Evolutionary conservation across 1,284 basidiomycete species (phyloP).

Genomic region (Papiliotrema flavescens): DNA sequence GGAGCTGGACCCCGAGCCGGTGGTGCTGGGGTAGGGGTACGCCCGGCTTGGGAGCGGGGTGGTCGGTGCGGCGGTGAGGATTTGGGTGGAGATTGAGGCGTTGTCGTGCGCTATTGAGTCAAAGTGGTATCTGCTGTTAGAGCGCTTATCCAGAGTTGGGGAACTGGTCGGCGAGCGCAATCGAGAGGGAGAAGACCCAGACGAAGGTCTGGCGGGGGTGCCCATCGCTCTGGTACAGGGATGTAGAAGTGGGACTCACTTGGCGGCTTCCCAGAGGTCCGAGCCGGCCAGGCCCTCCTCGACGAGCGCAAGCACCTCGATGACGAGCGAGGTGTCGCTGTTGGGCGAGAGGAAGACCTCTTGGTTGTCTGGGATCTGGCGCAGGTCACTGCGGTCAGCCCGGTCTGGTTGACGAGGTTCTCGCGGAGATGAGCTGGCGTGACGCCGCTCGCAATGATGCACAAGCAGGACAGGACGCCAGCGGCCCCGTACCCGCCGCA

Average conservation of each 20-base stretch:
- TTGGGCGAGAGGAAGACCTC: conserved; percentile 81
- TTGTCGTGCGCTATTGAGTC: conserved; percentile 90
- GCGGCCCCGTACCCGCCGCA: too few relatives aligned
- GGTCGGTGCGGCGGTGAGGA: conserved; percentile 43
- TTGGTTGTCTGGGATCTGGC: conserved; percentile 95
- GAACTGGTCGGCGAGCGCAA: too few relatives aligned
- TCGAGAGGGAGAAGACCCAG: too few relatives aligned
- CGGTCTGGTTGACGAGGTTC: too few relatives aligned
- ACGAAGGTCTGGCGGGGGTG: too few relatives aligned
- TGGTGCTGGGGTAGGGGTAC: conserved; percentile 26
- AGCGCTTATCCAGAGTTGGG: too few relatives aligned
- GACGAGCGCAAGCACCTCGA: conserved; percentile 81
- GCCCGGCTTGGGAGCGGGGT: conserved; percentile 6
- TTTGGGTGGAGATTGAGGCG: conserved; percentile 57
- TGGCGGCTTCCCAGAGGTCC: conserved; percentile 60
- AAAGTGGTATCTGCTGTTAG: conserved; percentile 75
- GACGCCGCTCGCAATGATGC: too few relatives aligned
- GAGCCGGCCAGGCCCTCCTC: conserved; percentile 50
- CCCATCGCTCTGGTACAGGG: too few relatives aligned
- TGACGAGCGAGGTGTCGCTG: conserved; percentile 70
- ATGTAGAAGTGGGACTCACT: conserved; percentile 51
- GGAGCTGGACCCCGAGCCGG: too few relatives aligned
- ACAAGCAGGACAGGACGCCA: too few relatives aligned
- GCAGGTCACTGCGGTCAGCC: conserved; percentile 60
- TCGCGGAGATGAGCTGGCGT: too few relatives aligned